These are phyloP conservation scores for Fusarium foetens DNA, from an alignment of 2,329 filamentous ascomycete genomes.

Conservation along the genomic window DNA sequence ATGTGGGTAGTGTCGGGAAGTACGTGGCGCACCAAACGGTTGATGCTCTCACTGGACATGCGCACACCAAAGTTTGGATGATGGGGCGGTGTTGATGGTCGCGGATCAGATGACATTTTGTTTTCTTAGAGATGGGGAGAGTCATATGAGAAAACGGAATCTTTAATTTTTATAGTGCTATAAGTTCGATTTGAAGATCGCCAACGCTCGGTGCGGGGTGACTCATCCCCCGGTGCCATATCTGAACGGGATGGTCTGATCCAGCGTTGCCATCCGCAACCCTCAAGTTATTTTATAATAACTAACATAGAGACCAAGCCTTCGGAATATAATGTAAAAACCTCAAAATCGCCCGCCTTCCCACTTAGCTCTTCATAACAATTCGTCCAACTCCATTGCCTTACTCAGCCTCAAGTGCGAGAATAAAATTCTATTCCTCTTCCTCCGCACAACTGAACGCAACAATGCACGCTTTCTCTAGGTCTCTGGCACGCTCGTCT, in stretches of 20 bases:
- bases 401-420: not conserved
- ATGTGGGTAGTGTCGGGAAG: not conserved
- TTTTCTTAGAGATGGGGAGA: accelerated
- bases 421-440: not conserved
- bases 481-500: not conserved
- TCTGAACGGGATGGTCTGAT: too few relatives aligned
- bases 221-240: not conserved
- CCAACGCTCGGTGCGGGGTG: not conserved
- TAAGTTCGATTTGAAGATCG: not conserved
- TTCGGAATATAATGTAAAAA: too few relatives aligned
- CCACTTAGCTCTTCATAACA: not conserved
- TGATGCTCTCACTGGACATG: not conserved
- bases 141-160: accelerated
- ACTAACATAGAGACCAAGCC: too few relatives aligned
- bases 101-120: not conserved
- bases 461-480: not conserved
- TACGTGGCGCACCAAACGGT: not conserved
- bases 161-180: too few relatives aligned
- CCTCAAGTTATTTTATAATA: too few relatives aligned
- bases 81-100: not conserved
- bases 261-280: not conserved
- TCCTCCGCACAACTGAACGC: not conserved
- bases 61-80: slow-evolving; percentile 1
- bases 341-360: too few relatives aligned
- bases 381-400: not conserved